Conservation (phyloP, 352 stramenopile species). For the Globisporangium irregulare region DNA sequence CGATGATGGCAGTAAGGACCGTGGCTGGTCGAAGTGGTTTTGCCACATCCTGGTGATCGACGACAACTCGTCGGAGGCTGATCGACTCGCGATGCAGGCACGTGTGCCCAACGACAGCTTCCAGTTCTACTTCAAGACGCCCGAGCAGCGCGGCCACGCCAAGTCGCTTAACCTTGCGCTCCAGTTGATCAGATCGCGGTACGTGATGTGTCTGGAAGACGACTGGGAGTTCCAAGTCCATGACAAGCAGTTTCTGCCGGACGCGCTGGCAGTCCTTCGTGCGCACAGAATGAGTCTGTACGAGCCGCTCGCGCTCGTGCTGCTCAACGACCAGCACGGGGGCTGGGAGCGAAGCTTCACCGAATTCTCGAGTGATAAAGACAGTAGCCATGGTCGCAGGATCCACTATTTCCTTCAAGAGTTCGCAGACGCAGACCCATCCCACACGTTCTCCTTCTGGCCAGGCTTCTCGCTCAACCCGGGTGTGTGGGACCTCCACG, state of each 20-base stretch:
- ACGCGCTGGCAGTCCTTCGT: conserved; percentile 23
- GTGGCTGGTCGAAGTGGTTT: conserved; percentile 23
- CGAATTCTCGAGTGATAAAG: not conserved
- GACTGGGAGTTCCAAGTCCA: conserved; percentile 39
- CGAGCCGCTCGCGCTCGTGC: conserved; percentile 30
- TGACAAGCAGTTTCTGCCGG: conserved; percentile 13
- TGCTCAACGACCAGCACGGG: conserved; percentile 51
- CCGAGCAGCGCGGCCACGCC: conserved; percentile 38
- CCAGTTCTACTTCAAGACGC: conserved; percentile 34
- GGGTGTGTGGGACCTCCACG: conserved; percentile 42
- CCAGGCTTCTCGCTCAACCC: conserved; percentile 68
- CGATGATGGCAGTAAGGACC: not conserved
- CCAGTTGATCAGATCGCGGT: conserved; percentile 26
- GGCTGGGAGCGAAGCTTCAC: conserved; percentile 19
- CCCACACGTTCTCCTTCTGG: conserved; percentile 50
- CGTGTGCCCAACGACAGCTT: conserved; percentile 27
- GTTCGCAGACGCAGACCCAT: conserved; percentile 34
- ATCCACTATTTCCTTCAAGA: conserved; percentile 50
- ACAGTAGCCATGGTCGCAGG: not conserved
- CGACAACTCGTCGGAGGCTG: conserved; percentile 38
- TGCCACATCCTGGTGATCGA: conserved; percentile 53
- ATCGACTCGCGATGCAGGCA: conserved; percentile 36
- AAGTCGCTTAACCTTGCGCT: conserved; percentile 47
- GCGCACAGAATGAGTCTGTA: conserved; percentile 13
- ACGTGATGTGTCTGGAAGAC: conserved; percentile 64